Evolutionary conservation across 2,329 filamentous ascomycete species (phyloP).

Genomic region (Nemania diffusa): DNA sequence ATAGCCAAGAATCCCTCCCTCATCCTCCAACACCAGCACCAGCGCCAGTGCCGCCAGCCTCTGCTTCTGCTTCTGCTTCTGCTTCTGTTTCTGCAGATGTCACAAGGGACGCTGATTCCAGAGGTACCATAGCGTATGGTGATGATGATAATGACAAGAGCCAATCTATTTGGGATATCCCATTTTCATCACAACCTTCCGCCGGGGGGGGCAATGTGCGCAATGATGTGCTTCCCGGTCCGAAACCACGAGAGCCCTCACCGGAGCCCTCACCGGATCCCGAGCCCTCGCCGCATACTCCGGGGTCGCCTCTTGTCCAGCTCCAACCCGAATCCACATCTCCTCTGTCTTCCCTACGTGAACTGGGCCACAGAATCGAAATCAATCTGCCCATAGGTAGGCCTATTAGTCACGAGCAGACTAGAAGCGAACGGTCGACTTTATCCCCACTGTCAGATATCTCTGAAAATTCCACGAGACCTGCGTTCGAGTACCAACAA

Average conservation of each 20-base stretch:
- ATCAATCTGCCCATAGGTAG: background rate
- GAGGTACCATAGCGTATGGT: background rate
- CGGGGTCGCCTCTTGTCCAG: slow-evolving; percentile 31
- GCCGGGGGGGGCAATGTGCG: slow-evolving; percentile 40
- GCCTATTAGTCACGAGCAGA: background rate
- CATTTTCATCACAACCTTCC: slow-evolving; percentile 43
- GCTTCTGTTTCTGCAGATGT: slow-evolving; percentile 15
- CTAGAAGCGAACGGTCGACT: slow-evolving; percentile 15
- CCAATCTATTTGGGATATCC: slow-evolving; percentile 48
- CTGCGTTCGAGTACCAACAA: slow-evolving; percentile 32
- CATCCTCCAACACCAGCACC: too few relatives aligned
- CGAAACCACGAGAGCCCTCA: slow-evolving; percentile 1
- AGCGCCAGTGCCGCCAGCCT: too few relatives aligned
- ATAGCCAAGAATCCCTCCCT: slow-evolving; percentile 50
- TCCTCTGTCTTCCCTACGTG: slow-evolving; percentile 26
- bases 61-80: too few relatives aligned
- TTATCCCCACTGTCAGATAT: slow-evolving; percentile 19
- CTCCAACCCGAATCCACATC: slow-evolving; percentile 27
- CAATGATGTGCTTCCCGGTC: slow-evolving; percentile 30
- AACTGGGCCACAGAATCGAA: slow-evolving; percentile 23
- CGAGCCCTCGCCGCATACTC: slow-evolving; percentile 38
- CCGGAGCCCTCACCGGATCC: slow-evolving; percentile 32
- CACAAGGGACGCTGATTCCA: slow-evolving; percentile 2
- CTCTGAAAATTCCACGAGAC: slow-evolving; percentile 16
- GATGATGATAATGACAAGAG: background rate